Conservation (phyloP, 2,329 filamentous ascomycete species). For the Trichoderma simmonsii region DNA sequence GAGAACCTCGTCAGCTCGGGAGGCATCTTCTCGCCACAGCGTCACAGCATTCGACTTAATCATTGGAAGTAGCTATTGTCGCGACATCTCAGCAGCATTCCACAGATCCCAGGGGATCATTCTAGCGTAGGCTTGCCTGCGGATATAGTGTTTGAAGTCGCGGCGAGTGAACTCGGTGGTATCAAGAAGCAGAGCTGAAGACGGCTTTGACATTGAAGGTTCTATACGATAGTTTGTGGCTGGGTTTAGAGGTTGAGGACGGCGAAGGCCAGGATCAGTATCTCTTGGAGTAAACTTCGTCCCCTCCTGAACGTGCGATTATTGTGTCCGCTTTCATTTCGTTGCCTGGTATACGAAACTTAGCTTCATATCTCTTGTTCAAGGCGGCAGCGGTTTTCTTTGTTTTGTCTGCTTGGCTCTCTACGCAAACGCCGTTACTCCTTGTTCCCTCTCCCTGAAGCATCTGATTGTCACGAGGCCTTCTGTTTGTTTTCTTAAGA, state of each 20-base stretch:
- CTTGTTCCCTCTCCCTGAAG: not conserved
- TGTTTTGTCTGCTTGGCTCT: not conserved
- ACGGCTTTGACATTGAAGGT: conserved; percentile 21
- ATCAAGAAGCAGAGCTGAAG: conserved; percentile 24
- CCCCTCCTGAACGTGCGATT: conserved; percentile 27
- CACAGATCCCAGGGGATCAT: not conserved
- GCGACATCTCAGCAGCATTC: not conserved
- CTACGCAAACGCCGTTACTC: not conserved
- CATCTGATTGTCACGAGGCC: not conserved
- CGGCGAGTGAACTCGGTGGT: conserved; percentile 16
- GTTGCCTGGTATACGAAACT: not conserved
- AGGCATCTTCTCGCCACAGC: not conserved
- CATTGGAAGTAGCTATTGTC: conserved; percentile 2
- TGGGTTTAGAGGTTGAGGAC: conserved; percentile 26
- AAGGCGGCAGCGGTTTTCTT: conserved; percentile 1
- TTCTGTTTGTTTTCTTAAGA: not conserved
- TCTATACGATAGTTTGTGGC: conserved; percentile 26
- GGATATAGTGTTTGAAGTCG: conserved; percentile 17
- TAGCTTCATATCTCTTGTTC: conserved; percentile 6
- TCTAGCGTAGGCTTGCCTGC: conserved; percentile 14
- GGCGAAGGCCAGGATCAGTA: conserved; percentile 24
- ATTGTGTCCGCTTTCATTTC: conserved; percentile 21
- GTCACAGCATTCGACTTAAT: not conserved
- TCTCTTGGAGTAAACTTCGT: conserved; percentile 32
- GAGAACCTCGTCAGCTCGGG: not conserved